Evolutionary conservation across 768 basidiomycete species (phyloP), one percentile per base, ranked within the genome.

Genomic region (Termitomyces sp.): DNA sequence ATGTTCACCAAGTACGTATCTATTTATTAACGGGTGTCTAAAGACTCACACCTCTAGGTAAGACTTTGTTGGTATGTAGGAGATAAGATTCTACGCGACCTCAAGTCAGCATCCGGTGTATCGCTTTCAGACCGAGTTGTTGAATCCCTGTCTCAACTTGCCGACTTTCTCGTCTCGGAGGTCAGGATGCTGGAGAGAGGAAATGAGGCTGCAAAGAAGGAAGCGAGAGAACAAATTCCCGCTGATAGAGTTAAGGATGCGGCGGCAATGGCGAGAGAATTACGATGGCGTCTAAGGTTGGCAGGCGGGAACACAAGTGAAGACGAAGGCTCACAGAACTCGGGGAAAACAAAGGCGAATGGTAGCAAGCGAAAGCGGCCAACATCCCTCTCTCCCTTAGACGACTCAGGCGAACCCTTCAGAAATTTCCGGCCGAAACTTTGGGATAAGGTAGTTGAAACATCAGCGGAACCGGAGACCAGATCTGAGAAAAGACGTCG

Each of bases 21-120:
- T 14, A 34, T 23, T 11, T 14, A 41, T 23, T 14, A 14, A 21
- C 37, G 7, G n/a, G 25, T 9, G 21, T 14, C 34, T 47, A 35
- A 53, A 23, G 27, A 31, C 41, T 47, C 11, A 61, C 42, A 45
- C 41, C 51, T 16, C 4, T 19, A 51, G 44, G 27, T 38, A 59
- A 95, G 92, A 71, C 77, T 96, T 19, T 92, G 90, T 62, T 95
- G 92, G 93, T 95, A 94, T 65, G 89, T 90, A 12, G 93, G 84
- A 2, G 90, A 95, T 63, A 88, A 86, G 63, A 89, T 87, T 68
- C 73, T 89, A 47, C 81, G 86, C 40, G 88, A 91, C 60, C 71
- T 96, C 34, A 87, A 83, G 67, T 73, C 77, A 34, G 75, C 77
- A 19, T 62, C 69, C 16, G 72, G 71, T 19, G 62, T 55, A 32